These are phyloP conservation scores for Penicillium decumbens DNA, from an alignment of 2,329 filamentous ascomycete species.

Conservation along the genomic window DNA sequence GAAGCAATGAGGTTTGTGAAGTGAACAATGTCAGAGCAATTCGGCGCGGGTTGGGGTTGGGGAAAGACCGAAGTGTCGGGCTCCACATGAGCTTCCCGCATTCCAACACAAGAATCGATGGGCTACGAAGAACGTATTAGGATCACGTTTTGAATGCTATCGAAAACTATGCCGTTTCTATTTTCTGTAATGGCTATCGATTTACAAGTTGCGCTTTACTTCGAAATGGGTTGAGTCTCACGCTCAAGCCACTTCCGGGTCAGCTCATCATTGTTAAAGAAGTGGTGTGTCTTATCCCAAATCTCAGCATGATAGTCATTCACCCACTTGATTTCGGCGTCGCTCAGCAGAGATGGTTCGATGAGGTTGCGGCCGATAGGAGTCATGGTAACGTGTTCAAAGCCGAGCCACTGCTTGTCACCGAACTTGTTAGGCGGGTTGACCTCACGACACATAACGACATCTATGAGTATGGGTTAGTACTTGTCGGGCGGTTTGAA, in stretches of 20 bases:
- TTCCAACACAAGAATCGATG: conserved; percentile 3
- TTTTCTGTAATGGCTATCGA: not conserved
- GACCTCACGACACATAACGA: conserved; percentile 85
- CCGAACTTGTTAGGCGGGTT: conserved; percentile 83
- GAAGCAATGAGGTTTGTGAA: conserved; percentile 3
- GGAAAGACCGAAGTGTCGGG: conserved; percentile 10
- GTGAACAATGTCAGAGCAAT: conserved; percentile 8
- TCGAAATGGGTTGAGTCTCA: conserved; percentile 67
- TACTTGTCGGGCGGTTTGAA: not conserved
- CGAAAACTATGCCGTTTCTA: not conserved
- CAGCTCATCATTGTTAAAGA: conserved; percentile 67
- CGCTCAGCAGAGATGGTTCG: conserved; percentile 66
- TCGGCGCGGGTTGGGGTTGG: conserved; percentile 11
- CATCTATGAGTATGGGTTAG: conserved; percentile 47
- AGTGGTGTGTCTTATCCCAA: conserved; percentile 70
- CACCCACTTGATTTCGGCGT: conserved; percentile 75
- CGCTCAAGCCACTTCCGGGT: conserved; percentile 77
- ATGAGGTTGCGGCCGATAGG: conserved; percentile 89
- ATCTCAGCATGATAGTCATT: conserved; percentile 82
- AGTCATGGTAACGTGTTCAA: conserved; percentile 96
- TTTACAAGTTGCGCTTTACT: conserved; percentile 16
- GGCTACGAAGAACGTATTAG: not conserved
- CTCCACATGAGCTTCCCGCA: conserved; percentile 26
- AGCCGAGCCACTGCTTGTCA: conserved; percentile 88
- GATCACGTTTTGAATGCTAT: not conserved